Conservation (phyloP, 1,139 yeast genomes). For the Arxiozyma heterogenica region DNA sequence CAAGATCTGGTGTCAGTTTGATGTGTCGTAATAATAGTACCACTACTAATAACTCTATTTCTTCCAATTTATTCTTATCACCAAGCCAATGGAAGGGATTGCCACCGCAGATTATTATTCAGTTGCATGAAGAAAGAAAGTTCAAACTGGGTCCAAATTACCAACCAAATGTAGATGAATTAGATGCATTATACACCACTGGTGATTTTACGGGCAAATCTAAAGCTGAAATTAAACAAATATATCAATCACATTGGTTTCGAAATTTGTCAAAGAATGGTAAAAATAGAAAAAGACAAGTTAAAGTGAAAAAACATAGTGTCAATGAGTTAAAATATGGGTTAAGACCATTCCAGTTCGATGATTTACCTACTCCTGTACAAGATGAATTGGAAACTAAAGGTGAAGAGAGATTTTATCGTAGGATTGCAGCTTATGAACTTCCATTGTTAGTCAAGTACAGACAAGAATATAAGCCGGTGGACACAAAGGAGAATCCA, state of each 20-base stretch:
- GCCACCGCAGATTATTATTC: slow-evolving; percentile 53
- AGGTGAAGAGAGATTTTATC: slow-evolving; percentile 54
- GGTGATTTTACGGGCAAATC: slow-evolving; percentile 32
- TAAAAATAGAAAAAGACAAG: not conserved
- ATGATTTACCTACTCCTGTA: slow-evolving; percentile 54
- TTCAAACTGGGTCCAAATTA: slow-evolving; percentile 48
- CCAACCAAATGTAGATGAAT: slow-evolving; percentile 42
- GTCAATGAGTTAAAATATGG: slow-evolving; percentile 21
- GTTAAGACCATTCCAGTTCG: slow-evolving; percentile 38
- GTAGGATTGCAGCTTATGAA: slow-evolving; percentile 83
- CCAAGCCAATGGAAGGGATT: slow-evolving; percentile 66
- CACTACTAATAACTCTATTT: not conserved
- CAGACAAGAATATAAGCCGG: slow-evolving; percentile 54
- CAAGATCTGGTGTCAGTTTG: not conserved
- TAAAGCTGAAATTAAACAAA: slow-evolving; percentile 25
- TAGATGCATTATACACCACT: slow-evolving; percentile 38
- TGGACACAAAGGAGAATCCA: slow-evolving; percentile 40
- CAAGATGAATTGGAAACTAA: slow-evolving; percentile 54
- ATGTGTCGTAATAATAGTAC: not conserved
- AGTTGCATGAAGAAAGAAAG: slow-evolving; percentile 52
- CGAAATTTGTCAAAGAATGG: not conserved
- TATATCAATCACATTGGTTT: slow-evolving; percentile 24
- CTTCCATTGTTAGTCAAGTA: slow-evolving; percentile 74
- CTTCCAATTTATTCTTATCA: not conserved
- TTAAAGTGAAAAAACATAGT: slow-evolving; percentile 10